Evolutionary conservation across 2,329 filamentous ascomycete species (phyloP).

Genomic region (Ophiostoma fasciatum): DNA sequence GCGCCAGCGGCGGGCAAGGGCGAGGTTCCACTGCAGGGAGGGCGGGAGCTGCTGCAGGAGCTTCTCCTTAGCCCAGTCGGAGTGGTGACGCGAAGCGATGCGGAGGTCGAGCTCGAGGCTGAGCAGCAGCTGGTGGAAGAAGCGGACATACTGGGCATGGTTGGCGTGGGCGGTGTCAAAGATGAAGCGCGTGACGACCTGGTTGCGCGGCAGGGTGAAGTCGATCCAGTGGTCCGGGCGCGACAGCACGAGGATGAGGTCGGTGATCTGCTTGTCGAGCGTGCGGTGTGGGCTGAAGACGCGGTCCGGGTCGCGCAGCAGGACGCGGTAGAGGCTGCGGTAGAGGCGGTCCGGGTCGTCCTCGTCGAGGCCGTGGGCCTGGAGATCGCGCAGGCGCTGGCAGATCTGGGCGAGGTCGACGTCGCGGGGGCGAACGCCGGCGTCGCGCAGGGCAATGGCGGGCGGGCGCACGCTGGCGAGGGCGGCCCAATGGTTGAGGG

Average conservation of each 20-base stretch:
- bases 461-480: constrained; percentile 42
- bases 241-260: constrained; percentile 54
- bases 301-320: constrained; percentile 54
- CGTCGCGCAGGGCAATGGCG: constrained; percentile 40
- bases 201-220: constrained; percentile 53
- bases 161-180: constrained; percentile 44
- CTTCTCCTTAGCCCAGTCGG: constrained; percentile 48
- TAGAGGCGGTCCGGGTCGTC: constrained; percentile 44
- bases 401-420: constrained; percentile 43
- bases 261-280: constrained; percentile 57
- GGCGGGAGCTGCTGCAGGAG: constrained; percentile 51
- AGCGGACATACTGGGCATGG: constrained; percentile 43
- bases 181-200: constrained; percentile 60
- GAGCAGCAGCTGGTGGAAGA: constrained; percentile 65
- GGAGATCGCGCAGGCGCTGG: constrained; percentile 42
- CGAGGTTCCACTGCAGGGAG: constrained; percentile 57
- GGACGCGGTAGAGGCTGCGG: constrained; percentile 48
- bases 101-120: constrained; percentile 57
- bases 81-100: constrained; percentile 47
- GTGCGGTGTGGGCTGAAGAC: constrained; percentile 43
- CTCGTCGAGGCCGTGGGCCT: constrained; percentile 36
- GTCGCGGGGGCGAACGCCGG: constrained; percentile 43
- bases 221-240: constrained; percentile 55
- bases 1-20: constrained; percentile 58
- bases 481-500: constrained; percentile 54